phyloP scores from a whole-genome alignment of 495 filamentous ascomycete genomes.

The Viridothelium virens region DNA sequence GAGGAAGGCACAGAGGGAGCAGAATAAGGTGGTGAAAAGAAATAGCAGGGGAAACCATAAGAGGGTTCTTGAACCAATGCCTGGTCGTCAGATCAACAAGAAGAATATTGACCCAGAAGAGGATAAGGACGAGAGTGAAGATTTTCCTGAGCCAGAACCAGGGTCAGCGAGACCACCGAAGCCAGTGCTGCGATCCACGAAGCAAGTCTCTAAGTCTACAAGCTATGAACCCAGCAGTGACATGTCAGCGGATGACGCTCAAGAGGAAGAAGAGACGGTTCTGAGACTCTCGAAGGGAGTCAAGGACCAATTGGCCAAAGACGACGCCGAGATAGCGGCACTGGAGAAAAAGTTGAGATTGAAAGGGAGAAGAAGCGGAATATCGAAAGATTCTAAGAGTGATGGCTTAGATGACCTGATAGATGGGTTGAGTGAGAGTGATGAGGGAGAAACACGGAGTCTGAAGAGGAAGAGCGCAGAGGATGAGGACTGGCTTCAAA shows the following conservation, averaged over 20 bases:
- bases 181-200: slow-evolving; percentile 2
- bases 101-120: slow-evolving; percentile 29
- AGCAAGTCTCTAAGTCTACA: slow-evolving; percentile 4
- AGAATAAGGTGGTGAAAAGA: slow-evolving; percentile 44
- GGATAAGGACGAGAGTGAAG: slow-evolving; percentile 29
- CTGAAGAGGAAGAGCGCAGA: slow-evolving; percentile 13
- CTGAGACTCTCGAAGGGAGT: slow-evolving; percentile 44
- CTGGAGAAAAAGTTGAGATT: slow-evolving; percentile 85
- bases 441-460: slow-evolving; percentile 31
- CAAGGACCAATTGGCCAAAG: slow-evolving; percentile 57
- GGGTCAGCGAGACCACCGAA: slow-evolving; percentile 12
- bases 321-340: slow-evolving; percentile 81
- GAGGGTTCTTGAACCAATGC: slow-evolving; percentile 10
- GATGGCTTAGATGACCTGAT: slow-evolving; percentile 78
- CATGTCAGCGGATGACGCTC: slow-evolving; percentile 3
- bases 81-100: slow-evolving; percentile 20
- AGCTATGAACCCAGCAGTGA: slow-evolving; percentile 7
- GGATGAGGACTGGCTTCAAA: slow-evolving; percentile 31
- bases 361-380: slow-evolving; percentile 63
- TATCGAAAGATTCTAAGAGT: slow-evolving; percentile 66
- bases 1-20: slow-evolving; percentile 48
- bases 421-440: slow-evolving; percentile 55
- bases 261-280: slow-evolving; percentile 14
- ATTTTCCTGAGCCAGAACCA: neutral
- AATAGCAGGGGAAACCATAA: slow-evolving; percentile 22